These are phyloP conservation scores for Didymella keratinophila DNA, from an alignment of 2,329 filamentous ascomycete genomes.

Conservation along the genomic window DNA sequence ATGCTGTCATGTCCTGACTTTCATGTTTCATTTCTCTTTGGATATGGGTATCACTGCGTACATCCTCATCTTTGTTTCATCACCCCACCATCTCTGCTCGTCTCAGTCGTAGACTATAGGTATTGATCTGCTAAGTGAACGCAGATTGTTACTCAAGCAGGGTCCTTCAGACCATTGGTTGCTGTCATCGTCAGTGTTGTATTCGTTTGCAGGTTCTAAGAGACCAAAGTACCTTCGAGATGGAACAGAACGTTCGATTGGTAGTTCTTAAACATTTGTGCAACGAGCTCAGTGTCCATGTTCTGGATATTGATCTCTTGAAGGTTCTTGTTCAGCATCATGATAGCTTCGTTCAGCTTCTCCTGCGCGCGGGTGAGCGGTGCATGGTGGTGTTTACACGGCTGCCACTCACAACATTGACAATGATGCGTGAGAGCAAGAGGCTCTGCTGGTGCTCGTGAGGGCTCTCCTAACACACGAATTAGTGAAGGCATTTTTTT, in stretches of 20 bases:
- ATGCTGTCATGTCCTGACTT: neutral
- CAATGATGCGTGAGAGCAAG: constrained; percentile 92
- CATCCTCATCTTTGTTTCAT: neutral
- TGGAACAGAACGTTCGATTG: constrained; percentile 98
- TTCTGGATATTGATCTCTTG: constrained; percentile 98
- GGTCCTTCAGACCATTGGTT: constrained; percentile 83
- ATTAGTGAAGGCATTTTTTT: constrained; percentile 11
- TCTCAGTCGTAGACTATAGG: neutral
- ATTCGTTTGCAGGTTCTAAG: neutral
- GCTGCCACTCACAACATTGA: constrained; percentile 81
- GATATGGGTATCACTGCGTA: constrained; percentile 14
- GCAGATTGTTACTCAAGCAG: constrained; percentile 59
- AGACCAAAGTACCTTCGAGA: constrained; percentile 75
- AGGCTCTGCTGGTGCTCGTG: constrained; percentile 98
- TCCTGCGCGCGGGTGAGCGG: constrained; percentile 67
- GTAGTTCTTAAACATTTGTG: constrained; percentile 99
- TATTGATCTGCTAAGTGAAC: neutral
- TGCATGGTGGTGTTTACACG: constrained; percentile 1
- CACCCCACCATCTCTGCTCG: neutral
- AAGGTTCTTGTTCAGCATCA: constrained; percentile 90
- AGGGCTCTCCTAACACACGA: constrained; percentile 75
- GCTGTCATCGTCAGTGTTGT: constrained; percentile 58
- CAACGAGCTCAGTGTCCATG: constrained; percentile 97
- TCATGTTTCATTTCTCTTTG: neutral
- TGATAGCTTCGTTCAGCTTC: constrained; percentile 93